Evolutionary conservation across 1,139 yeast genomes (phyloP).

Genomic region (Geotrichum histeridarum): DNA sequence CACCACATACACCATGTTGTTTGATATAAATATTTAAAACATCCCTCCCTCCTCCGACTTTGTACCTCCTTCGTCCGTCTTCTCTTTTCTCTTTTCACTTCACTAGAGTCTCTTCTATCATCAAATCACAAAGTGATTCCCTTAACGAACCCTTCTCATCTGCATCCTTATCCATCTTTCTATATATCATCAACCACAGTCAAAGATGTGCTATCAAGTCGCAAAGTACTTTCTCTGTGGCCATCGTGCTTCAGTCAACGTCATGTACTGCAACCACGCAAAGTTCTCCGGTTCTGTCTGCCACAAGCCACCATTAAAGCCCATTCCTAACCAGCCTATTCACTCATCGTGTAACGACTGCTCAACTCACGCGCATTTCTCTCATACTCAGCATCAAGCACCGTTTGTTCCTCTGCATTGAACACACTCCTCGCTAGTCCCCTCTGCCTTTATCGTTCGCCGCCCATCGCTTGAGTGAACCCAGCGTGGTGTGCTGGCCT

Average conservation of each 20-base stretch:
- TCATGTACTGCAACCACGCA: slow-evolving; percentile 18
- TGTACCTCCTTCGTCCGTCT: background rate
- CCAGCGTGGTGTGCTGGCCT: background rate
- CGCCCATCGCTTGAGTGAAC: background rate
- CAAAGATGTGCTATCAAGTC: slow-evolving; percentile 17
- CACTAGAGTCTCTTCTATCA: background rate
- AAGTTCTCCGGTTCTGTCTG: slow-evolving; percentile 17
- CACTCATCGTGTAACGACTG: slow-evolving; percentile 13
- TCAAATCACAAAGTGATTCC: background rate
- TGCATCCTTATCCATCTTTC: background rate
- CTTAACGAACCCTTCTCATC: background rate
- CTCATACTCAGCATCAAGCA: background rate
- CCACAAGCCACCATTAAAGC: slow-evolving; percentile 17
- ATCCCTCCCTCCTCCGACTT: background rate
- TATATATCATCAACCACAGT: background rate
- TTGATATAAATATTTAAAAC: background rate
- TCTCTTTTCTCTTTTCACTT: background rate
- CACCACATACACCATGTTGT: too few relatives aligned
- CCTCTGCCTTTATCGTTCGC: background rate
- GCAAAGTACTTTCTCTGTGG: slow-evolving; percentile 18
- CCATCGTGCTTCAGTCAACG: slow-evolving; percentile 17
- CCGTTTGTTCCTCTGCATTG: slow-evolving; percentile 3
- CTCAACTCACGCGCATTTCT: background rate
- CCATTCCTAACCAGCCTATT: slow-evolving; percentile 15
- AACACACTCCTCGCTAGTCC: background rate